Evolutionary conservation across 192 early-diverging fungal genomes (phyloP).

Genomic region (Linnemannia zychae): DNA sequence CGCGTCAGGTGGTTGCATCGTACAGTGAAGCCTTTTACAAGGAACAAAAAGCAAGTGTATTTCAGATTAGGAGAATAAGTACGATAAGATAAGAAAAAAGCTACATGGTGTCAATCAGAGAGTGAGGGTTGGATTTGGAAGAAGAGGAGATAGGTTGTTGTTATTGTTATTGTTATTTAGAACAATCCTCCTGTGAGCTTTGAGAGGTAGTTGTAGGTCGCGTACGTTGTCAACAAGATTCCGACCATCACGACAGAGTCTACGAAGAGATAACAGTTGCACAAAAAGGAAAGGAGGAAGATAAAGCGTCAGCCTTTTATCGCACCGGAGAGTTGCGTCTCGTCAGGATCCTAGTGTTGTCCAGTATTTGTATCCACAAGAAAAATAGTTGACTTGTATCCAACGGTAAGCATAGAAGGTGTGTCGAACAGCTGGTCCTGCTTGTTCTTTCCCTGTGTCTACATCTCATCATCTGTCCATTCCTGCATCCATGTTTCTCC

Average conservation of each 20-base stretch:
- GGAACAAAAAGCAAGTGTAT: no score
- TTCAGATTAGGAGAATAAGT: no score
- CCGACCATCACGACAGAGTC: constrained; percentile 54
- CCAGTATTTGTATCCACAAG: not conserved
- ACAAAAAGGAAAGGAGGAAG: not conserved
- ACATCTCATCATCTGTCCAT: constrained; percentile 6
- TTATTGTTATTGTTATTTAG: no score
- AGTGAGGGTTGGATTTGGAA: not conserved
- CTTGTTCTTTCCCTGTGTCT: not conserved
- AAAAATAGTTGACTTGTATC: not conserved
- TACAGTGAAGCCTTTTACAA: no score
- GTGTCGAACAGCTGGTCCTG: no score
- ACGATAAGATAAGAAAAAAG: not conserved
- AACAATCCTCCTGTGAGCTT: constrained; percentile 51
- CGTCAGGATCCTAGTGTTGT: not conserved
- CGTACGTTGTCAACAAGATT: constrained; percentile 46
- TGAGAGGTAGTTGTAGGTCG: constrained; percentile 52
- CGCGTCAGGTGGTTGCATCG: no score
- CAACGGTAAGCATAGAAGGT: not conserved
- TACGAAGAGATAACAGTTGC: not conserved
- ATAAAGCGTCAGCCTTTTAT: not conserved
- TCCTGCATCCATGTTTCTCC: not conserved
- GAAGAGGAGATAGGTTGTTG: not conserved
- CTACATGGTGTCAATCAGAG: not conserved
- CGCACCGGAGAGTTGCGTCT: not conserved